A percentile compares a stretch with the other conserved stretches of the same genome.
phyloP scores from a whole-genome alignment of 2,329 filamentous ascomycete species.

The Ambrosiella beaveri region DNA sequence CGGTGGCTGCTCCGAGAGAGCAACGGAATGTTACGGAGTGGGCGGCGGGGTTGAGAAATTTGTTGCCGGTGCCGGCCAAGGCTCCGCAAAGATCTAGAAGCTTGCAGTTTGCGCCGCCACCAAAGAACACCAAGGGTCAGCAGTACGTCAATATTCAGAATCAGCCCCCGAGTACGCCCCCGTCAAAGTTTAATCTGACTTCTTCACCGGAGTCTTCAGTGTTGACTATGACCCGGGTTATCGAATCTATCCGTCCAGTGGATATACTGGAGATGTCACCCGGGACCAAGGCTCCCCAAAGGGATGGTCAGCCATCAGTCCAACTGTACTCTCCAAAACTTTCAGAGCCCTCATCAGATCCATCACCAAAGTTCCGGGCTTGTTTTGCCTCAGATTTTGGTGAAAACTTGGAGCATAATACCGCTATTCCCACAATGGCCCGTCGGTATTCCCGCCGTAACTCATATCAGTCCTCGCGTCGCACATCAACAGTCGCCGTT shows the following conservation, averaged over 20 bases:
- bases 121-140: conserved; percentile 5
- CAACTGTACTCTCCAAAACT: background rate
- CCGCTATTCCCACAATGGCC: background rate
- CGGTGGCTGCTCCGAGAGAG: background rate
- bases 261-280: conserved; percentile 7
- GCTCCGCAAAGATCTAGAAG: conserved; percentile 8
- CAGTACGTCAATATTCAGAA: background rate
- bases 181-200: conserved; percentile 2
- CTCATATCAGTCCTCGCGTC: background rate
- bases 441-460: background rate
- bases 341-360: background rate
- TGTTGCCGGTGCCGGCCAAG: conserved; percentile 6
- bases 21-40: conserved; percentile 6
- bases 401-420: background rate
- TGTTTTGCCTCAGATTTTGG: conserved; percentile 10
- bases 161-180: conserved; percentile 8
- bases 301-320: background rate
- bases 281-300: background rate
- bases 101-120: conserved; percentile 4
- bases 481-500: background rate
- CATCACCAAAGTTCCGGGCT: conserved; percentile 8
- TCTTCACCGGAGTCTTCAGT: background rate
- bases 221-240: background rate
- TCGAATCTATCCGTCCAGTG: background rate
- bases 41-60: conserved; percentile 5